phyloP scores from a whole-genome alignment of 768 basidiomycete genomes.

The Leccinum uliginosum region DNA sequence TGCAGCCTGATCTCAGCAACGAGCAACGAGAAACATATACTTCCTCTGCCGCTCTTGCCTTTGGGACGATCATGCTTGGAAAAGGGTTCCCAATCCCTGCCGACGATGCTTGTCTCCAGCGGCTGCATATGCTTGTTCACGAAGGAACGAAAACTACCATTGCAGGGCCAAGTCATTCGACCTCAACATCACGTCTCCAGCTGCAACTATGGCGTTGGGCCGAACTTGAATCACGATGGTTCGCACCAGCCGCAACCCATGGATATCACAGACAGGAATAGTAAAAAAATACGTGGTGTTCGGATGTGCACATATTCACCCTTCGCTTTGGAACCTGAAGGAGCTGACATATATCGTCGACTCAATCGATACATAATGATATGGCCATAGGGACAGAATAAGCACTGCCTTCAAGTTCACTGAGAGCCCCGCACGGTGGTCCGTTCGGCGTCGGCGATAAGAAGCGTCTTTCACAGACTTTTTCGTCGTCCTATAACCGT shows the following conservation, averaged over 20 bases:
- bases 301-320: too few relatives aligned
- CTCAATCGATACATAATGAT: too few relatives aligned
- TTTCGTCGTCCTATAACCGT: background rate
- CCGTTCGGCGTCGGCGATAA: background rate
- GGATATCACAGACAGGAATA: too few relatives aligned
- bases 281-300: too few relatives aligned
- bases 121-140: constrained; percentile 70
- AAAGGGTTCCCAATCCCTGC: constrained; percentile 76
- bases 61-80: constrained; percentile 96
- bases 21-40: constrained; percentile 93
- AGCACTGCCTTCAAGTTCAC: background rate
- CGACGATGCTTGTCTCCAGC: constrained; percentile 63
- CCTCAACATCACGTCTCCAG: constrained; percentile 85
- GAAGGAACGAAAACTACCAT: constrained; percentile 52
- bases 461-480: background rate
- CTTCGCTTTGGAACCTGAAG: too few relatives aligned
- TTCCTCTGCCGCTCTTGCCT: constrained; percentile 80
- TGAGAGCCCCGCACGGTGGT: background rate
- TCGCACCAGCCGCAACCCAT: too few relatives aligned
- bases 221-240: too few relatives aligned
- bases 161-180: constrained; percentile 56
- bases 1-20: constrained; percentile 77
- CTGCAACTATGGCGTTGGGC: constrained; percentile 84
- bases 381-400: background rate
- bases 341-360: too few relatives aligned